Percentiles rank a stretch among this genome's conserved stretches.
Conservation (phyloP, 441 rosid genomes). For the Erysimum cheiri region DNA sequence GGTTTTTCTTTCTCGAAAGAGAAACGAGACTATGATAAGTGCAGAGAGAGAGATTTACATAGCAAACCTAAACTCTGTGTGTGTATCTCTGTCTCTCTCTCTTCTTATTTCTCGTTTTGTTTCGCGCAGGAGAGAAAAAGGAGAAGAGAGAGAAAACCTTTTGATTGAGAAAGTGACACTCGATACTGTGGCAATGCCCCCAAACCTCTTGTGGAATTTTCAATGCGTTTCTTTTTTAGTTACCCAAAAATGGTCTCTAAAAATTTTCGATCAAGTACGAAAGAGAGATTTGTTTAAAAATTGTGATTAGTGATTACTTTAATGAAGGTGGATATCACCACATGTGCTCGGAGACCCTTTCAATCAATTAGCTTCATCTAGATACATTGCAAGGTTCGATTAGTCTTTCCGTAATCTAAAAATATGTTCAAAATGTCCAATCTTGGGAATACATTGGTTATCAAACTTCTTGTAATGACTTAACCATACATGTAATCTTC, state of each 20-base stretch:
- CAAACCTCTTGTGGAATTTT: conserved; percentile 18
- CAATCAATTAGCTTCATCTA: conserved; percentile 6
- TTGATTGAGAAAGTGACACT: conserved; percentile 46
- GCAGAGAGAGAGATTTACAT: conserved; percentile 37
- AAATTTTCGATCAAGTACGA: conserved; percentile 1
- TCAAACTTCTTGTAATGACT: not conserved
- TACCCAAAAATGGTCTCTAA: not conserved
- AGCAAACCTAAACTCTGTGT: conserved; percentile 38
- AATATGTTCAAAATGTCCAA: too few species aligned
- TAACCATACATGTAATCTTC: too few species aligned
- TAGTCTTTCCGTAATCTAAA: not conserved
- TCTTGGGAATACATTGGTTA: too few species aligned
- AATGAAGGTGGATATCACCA: conserved; percentile 18
- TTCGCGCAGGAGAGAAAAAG: conserved; percentile 40
- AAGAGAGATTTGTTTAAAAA: not conserved
- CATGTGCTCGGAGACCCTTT: conserved; percentile 14
- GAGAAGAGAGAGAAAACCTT: conserved; percentile 43
- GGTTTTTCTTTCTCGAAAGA: conserved; percentile 33
- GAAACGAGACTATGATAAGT: conserved; percentile 26
- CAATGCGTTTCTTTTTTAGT: conserved; percentile 11
- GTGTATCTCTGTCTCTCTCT: conserved; percentile 4
- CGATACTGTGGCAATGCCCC: conserved; percentile 24
- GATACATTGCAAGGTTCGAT: not conserved
- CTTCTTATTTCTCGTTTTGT: conserved; percentile 30
- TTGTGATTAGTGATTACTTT: conserved; percentile 28